Conservation (phyloP, 2,329 filamentous ascomycete genomes). For the Colletotrichum sp. region DNA sequence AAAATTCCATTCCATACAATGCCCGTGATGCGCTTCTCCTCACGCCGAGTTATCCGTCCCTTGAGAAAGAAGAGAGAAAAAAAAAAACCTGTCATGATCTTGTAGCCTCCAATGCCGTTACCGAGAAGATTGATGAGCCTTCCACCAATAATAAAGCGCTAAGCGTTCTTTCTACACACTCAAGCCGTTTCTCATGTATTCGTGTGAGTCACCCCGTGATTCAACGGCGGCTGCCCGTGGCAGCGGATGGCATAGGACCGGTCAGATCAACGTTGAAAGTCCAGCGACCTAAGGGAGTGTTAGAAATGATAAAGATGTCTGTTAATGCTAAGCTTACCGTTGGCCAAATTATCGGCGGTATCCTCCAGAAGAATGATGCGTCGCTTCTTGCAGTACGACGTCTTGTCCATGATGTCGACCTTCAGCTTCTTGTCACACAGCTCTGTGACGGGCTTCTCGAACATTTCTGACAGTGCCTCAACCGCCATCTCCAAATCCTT, state of each 20-base stretch:
- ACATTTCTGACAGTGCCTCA: conserved; percentile 97
- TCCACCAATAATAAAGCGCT: background rate
- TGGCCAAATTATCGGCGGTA: conserved; percentile 89
- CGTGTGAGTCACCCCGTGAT: background rate
- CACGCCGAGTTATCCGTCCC: conserved; percentile 1
- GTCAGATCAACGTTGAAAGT: conserved; percentile 46
- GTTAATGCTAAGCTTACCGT: conserved; percentile 61
- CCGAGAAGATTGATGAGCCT: background rate
- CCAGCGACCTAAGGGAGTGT: conserved; percentile 45
- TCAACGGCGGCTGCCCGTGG: conserved; percentile 30
- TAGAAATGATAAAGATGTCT: conserved; percentile 31
- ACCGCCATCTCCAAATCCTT: conserved; percentile 98
- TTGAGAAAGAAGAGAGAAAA: background rate
- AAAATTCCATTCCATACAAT: conserved; percentile 14
- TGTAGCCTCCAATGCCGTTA: background rate
- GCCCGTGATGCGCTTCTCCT: conserved; percentile 14
- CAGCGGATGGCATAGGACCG: conserved; percentile 18
- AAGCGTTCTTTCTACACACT: background rate
- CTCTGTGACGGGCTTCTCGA: conserved; percentile 93
- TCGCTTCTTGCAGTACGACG: conserved; percentile 92
- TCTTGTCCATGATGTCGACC: conserved; percentile 99
- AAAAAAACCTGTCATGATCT: background rate
- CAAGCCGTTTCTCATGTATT: background rate
- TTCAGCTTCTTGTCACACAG: conserved; percentile 88
- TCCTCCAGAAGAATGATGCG: conserved; percentile 89